These are phyloP conservation scores for Voacanga thouarsii DNA, from an alignment of 257 asterid species.

Conservation along the genomic window DNA sequence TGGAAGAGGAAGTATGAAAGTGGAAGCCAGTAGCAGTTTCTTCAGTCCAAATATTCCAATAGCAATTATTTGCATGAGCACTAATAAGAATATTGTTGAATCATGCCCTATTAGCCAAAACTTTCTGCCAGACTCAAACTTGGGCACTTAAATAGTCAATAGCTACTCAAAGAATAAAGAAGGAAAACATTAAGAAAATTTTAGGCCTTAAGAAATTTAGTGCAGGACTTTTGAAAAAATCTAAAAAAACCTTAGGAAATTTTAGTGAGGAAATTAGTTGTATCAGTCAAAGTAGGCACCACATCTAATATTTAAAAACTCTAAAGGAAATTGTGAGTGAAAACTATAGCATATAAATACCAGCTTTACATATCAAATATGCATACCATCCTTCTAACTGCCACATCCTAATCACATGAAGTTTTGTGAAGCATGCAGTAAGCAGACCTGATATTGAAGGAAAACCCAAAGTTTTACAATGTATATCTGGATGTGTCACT, in stretches of 20 bases:
- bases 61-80: constrained; percentile 89
- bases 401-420: neutral
- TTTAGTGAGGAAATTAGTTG: neutral
- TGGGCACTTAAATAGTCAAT: constrained; percentile 65
- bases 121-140: constrained; percentile 83
- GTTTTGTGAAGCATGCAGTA: neutral
- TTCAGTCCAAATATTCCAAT: constrained; percentile 90
- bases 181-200: neutral
- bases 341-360: neutral
- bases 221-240: neutral
- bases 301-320: neutral
- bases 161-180: constrained; percentile 46
- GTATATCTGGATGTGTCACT: neutral
- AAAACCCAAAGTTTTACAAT: neutral
- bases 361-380: neutral
- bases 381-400: neutral
- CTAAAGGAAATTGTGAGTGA: neutral
- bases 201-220: neutral
- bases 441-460: neutral
- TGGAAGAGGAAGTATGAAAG: constrained; percentile 81
- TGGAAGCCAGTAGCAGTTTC: constrained; percentile 79
- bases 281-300: neutral
- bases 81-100: constrained; percentile 68
- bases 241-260: neutral
- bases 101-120: constrained; percentile 95